Percentiles rank a stretch among this genome's conserved stretches.
phyloP scores from a whole-genome alignment of 257 asterid genomes.

The Craterostigma plantagineum region DNA sequence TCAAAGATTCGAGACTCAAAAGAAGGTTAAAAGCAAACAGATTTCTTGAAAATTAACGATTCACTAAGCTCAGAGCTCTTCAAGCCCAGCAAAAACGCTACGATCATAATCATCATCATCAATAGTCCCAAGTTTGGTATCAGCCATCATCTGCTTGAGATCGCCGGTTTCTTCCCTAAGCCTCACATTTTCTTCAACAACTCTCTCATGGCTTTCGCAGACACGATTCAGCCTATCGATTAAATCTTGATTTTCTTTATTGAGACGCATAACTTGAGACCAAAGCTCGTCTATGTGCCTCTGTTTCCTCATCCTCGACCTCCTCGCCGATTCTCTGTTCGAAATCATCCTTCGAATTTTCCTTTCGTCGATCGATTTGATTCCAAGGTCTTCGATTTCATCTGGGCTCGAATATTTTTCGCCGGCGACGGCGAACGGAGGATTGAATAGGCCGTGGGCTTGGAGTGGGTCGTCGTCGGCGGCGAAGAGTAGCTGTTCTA shows the following conservation, averaged over 20 bases:
- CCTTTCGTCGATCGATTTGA: conserved; percentile 36
- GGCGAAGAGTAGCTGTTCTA: too few species aligned
- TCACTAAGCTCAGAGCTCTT: too few species aligned
- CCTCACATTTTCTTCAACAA: conserved; percentile 34
- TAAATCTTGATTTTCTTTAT: conserved; percentile 41
- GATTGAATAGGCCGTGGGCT: too few species aligned
- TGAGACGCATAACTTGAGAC: conserved; percentile 63
- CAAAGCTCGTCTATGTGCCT: conserved; percentile 78
- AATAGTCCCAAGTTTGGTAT: conserved; percentile 13
- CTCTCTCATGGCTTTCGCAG: conserved; percentile 40
- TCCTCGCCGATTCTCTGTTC: conserved; percentile 70
- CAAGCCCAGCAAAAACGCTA: too few species aligned
- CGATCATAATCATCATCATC: too few species aligned
- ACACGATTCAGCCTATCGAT: conserved; percentile 34
- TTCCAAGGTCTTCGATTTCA: too few species aligned
- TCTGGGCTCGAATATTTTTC: too few species aligned
- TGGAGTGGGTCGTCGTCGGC: too few species aligned
- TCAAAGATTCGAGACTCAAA: too few species aligned
- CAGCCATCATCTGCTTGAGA: conserved; percentile 45
- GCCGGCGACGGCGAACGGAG: too few species aligned
- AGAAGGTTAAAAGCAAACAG: too few species aligned
- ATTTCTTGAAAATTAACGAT: too few species aligned
- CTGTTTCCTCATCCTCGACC: conserved; percentile 92
- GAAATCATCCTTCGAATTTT: conserved; percentile 78
- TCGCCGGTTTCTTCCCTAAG: conserved; percentile 57